Percentiles rank a stretch among this genome's conserved stretches.
These are phyloP conservation scores for Cyamopsis tetragonoloba DNA, from an alignment of 306 rosid genomes.

Conservation along the genomic window DNA sequence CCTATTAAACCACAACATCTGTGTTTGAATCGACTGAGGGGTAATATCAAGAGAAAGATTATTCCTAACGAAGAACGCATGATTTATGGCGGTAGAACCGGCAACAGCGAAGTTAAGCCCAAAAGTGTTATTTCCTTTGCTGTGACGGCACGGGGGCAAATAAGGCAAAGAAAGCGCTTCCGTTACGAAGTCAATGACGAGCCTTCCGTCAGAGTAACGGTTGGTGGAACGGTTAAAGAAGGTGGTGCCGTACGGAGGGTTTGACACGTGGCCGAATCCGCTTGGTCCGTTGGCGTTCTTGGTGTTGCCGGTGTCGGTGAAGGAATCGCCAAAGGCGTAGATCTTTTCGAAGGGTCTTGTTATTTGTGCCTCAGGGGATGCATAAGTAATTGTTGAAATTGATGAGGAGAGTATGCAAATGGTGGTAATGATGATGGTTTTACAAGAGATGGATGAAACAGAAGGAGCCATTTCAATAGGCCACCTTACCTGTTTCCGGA, in stretches of 20 bases:
- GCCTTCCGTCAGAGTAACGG: slow-evolving; percentile 87
- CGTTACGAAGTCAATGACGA: slow-evolving; percentile 77
- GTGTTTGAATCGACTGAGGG: slow-evolving; percentile 73
- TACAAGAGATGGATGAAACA: background rate
- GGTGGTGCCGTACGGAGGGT: slow-evolving; percentile 68
- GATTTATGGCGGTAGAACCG: slow-evolving; percentile 83
- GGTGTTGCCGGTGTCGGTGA: slow-evolving; percentile 96
- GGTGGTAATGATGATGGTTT: slow-evolving; percentile 16
- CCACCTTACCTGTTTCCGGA: background rate
- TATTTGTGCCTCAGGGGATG: background rate
- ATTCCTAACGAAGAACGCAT: slow-evolving; percentile 67
- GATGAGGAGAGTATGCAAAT: slow-evolving; percentile 32
- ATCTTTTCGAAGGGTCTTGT: slow-evolving; percentile 61
- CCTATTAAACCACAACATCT: slow-evolving; percentile 70
- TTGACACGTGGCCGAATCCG: slow-evolving; percentile 78
- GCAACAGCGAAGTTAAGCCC: slow-evolving; percentile 94
- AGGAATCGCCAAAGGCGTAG: slow-evolving; percentile 88
- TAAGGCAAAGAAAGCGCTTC: slow-evolving; percentile 69
- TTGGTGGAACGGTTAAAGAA: slow-evolving; percentile 83
- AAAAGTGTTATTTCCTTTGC: slow-evolving; percentile 29
- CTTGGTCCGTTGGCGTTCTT: slow-evolving; percentile 58
- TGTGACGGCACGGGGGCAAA: slow-evolving; percentile 54
- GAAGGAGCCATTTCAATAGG: slow-evolving; percentile 33
- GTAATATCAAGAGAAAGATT: slow-evolving; percentile 65
- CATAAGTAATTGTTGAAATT: slow-evolving; percentile 5